These are phyloP conservation scores for Epichloe hybrida DNA, from an alignment of 2,329 filamentous ascomycete species.

Conservation along the genomic window DNA sequence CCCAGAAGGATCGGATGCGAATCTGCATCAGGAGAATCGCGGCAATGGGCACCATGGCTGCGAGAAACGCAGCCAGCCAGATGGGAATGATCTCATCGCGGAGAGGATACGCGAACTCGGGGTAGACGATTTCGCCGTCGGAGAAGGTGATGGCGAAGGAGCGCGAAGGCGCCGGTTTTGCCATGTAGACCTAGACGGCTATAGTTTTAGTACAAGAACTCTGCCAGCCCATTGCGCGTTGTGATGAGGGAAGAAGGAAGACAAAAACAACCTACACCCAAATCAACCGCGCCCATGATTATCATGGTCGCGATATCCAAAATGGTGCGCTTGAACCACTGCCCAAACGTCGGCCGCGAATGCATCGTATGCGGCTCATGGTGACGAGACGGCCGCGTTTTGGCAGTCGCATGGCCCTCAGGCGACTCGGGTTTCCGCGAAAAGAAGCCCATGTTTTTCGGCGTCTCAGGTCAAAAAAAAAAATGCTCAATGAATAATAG, in stretches of 20 bases:
- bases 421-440: neutral
- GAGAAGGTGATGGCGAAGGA: slow-evolving; percentile 50
- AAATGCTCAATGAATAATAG: too few species aligned
- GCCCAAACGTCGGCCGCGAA: slow-evolving; percentile 46
- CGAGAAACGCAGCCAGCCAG: slow-evolving; percentile 54
- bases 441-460: slow-evolving; percentile 2
- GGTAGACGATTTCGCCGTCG: slow-evolving; percentile 55
- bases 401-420: neutral
- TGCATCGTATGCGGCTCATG: slow-evolving; percentile 28
- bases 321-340: slow-evolving; percentile 56
- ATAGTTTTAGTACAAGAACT: neutral
- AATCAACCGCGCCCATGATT: slow-evolving; percentile 49
- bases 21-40: slow-evolving; percentile 54
- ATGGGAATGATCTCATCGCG: slow-evolving; percentile 60
- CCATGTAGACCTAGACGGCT: slow-evolving; percentile 40
- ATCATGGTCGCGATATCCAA: slow-evolving; percentile 56
- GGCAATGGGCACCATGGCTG: slow-evolving; percentile 48
- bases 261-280: slow-evolving; percentile 38
- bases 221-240: too few species aligned
- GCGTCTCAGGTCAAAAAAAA: neutral
- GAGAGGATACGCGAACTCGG: slow-evolving; percentile 57
- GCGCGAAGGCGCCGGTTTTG: slow-evolving; percentile 45
- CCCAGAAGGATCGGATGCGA: slow-evolving; percentile 54
- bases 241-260: neutral
- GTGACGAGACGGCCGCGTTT: neutral